These are phyloP conservation scores for Emergomyces pasteurianus DNA, from an alignment of 2,329 filamentous ascomycete species.

Conservation along the genomic window DNA sequence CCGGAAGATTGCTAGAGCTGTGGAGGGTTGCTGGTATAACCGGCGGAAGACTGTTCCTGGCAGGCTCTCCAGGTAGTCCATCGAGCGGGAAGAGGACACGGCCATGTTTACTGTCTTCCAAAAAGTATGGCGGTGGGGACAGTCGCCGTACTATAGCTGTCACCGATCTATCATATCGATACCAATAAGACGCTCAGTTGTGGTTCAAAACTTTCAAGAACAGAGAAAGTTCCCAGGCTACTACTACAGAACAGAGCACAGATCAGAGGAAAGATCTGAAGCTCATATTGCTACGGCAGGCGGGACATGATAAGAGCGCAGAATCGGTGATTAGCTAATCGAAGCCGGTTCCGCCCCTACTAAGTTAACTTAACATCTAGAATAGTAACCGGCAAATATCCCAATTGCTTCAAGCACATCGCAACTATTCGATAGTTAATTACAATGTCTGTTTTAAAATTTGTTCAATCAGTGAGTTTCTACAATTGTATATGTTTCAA, in stretches of 20 bases:
- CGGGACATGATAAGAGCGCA: not conserved
- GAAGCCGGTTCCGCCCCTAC: too few species aligned
- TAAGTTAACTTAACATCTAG: too few species aligned
- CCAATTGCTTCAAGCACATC: not conserved
- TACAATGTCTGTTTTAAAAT: constrained; percentile 45
- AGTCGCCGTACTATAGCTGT: constrained; percentile 6
- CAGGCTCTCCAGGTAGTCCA: constrained; percentile 88
- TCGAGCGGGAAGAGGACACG: constrained; percentile 48
- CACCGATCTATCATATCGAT: constrained; percentile 10
- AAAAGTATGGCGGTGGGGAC: not conserved
- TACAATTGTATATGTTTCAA: constrained; percentile 1
- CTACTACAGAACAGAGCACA: too few species aligned
- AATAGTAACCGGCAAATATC: not conserved
- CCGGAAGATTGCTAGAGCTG: constrained; percentile 86
- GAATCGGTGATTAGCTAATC: not conserved
- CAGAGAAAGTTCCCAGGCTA: too few species aligned
- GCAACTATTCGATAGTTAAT: not conserved
- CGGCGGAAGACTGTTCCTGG: constrained; percentile 80
- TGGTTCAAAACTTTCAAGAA: not conserved
- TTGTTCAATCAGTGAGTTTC: constrained; percentile 50
- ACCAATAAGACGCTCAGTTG: not conserved
- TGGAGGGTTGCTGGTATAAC: constrained; percentile 92
- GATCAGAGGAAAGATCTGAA: too few species aligned
- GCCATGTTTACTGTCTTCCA: constrained; percentile 32
- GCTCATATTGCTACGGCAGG: not conserved